Base-by-base conservation (phyloP, 1,139 yeast species). In the Hemisphaericaspora xylofermentans region DNA sequence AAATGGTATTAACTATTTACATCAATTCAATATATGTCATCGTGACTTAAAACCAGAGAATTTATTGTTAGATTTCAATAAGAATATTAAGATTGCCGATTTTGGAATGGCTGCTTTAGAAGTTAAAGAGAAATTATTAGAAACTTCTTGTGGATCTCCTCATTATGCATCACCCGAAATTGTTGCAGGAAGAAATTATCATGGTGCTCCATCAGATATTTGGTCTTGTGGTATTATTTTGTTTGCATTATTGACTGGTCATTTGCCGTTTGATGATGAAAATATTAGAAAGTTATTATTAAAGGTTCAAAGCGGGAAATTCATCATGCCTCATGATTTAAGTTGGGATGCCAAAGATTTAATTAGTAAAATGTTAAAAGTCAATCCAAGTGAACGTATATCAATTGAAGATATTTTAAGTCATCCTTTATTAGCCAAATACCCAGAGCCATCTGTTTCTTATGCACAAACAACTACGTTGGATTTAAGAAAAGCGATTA, bases 61-160 rank as follows among this genome's bases (percentile, higher is more conserved):
- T 64, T 72, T 93, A 51, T 69, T 93, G 38, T 71, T 93, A 36
- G 98, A 94, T 66, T 84, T 85, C 60, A 78, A 88, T 60, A 80
- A 84, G 50, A 89, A 88, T 61, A 89, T 93, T 63, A 93, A 93
- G 61, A 91, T 93, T 52, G 98, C 99, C 13, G 99, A 93, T 66
- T 93, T 93, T 61, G 99, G 99, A 31, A 94, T 93, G 98, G 98
- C 99, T n/a, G 98, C 98, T 2, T 70, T 93, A 37, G 98, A 93
- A 62, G 84, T 95, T 31, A 78, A 80, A 43, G 95, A 85, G 53
- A 79, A 86, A 54, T 68, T 93, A 57, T 72, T 94, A 43, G 97
- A 93, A 61, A 93, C 98, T 1, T 84, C 95, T 25, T 93, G 99
- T 66, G 99, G 99, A 1, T 88, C 97, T 17, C 98, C 98, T 17